Conservation (phyloP, 2,329 filamentous ascomycete genomes). For the Balansia obtecta region DNA sequence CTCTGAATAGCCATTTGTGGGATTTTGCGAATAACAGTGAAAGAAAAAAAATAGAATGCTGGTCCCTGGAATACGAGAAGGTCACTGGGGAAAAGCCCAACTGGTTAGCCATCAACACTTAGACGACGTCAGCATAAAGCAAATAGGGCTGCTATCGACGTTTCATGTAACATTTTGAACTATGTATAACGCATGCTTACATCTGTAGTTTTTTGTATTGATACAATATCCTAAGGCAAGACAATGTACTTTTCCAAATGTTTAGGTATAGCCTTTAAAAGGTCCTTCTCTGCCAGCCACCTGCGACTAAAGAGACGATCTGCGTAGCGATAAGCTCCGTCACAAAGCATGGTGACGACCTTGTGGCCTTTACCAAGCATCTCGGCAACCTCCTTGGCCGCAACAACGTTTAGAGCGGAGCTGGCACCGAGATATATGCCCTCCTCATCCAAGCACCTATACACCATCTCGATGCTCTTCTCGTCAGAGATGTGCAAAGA, state of each 20-base stretch:
- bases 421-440: conserved; percentile 91
- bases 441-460: conserved; percentile 89
- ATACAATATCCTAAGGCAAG: conserved; percentile 43
- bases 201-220: conserved; percentile 12
- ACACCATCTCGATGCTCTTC: conserved; percentile 96
- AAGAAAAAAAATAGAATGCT: conserved; percentile 10
- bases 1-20: conserved; percentile 24
- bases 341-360: conserved; percentile 86
- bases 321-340: conserved; percentile 95
- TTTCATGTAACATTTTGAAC: conserved; percentile 1
- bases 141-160: background rate
- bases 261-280: conserved; percentile 70
- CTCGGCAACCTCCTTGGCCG: conserved; percentile 86
- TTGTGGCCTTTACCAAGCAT: conserved; percentile 80
- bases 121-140: background rate
- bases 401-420: conserved; percentile 87
- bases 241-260: conserved; percentile 91
- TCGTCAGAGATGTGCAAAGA: conserved; percentile 78
- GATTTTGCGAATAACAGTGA: conserved; percentile 14
- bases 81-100: conserved; percentile 16
- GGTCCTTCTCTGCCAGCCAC: conserved; percentile 79
- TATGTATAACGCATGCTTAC: conserved; percentile 12
- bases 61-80: conserved; percentile 15
- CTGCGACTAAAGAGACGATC: conserved; percentile 84
- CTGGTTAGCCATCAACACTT: conserved; percentile 12